Conservation (phyloP, 2,329 filamentous ascomycete species). For the Emmonsiellopsis sp. region DNA sequence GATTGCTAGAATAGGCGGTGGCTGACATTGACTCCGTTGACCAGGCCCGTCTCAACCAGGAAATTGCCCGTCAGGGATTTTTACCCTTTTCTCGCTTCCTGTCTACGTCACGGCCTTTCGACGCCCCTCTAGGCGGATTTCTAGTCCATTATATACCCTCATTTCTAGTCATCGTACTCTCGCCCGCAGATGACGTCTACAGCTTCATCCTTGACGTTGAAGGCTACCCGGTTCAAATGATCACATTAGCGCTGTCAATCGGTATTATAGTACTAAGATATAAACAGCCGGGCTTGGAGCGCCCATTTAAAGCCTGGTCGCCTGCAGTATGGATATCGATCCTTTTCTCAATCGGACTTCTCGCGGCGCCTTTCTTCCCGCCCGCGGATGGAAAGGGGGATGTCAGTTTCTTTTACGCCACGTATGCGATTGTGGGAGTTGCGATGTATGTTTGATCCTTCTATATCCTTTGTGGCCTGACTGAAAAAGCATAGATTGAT, state of each 20-base stretch:
- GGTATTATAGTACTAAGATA: slow-evolving; percentile 55
- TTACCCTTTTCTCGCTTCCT: slow-evolving; percentile 54
- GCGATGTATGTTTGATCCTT: slow-evolving; percentile 22
- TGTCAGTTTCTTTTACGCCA: slow-evolving; percentile 42
- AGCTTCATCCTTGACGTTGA: slow-evolving; percentile 66
- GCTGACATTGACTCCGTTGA: slow-evolving; percentile 18
- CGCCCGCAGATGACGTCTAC: slow-evolving; percentile 58
- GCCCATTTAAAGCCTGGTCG: slow-evolving; percentile 59
- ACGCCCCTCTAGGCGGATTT: slow-evolving; percentile 58
- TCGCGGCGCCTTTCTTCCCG: slow-evolving; percentile 20
- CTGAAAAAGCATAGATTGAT: not conserved
- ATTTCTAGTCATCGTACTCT: slow-evolving; percentile 55
- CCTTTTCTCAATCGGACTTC: slow-evolving; percentile 10
- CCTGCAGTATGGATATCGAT: slow-evolving; percentile 51
- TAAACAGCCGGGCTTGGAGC: slow-evolving; percentile 49
- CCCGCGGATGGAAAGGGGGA: slow-evolving; percentile 41
- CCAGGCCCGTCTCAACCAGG: slow-evolving; percentile 62
- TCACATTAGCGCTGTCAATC: slow-evolving; percentile 47
- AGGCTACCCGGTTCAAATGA: slow-evolving; percentile 56
- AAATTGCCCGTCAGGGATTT: slow-evolving; percentile 63
- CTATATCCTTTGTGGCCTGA: too few species aligned
- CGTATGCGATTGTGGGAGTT: slow-evolving; percentile 46
- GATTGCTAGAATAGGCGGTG: not conserved
- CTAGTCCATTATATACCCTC: slow-evolving; percentile 62
- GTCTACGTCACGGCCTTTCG: slow-evolving; percentile 58